Base-by-base conservation (phyloP, 306 rosid genomes). In the Dalbergia cultrata region DNA sequence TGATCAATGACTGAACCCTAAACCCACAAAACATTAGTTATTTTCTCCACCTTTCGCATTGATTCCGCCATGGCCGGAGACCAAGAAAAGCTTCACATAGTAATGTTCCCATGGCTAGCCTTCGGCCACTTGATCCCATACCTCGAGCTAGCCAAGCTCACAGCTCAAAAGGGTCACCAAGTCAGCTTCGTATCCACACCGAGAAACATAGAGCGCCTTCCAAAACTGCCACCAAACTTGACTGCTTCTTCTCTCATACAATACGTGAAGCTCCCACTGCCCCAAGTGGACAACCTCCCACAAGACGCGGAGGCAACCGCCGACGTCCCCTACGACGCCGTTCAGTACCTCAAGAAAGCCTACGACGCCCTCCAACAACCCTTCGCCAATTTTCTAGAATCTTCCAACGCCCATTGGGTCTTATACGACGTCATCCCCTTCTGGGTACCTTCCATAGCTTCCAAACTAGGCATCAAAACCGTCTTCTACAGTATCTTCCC, bases 131-230 rank as follows among this genome's bases (percentile, higher is more conserved):
- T 90, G 66, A 74, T 87, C 26, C 92, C 92, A 1, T 63, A 45
- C 59, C 87, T 90, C 0, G 83, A 90, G 43, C 84, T 90, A 0
- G 83, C 88, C 31, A 90, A 76, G 33, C 86, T 79, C 35, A 85
- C 88, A 0, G 92, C 92, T 22, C 81, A 60, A 60, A 89, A 82
- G 82, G 95, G 93, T 53, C 92, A 89, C 68, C 35, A 16, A 0
- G 57, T 89, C 7, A 87, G 88, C 39, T 91, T 87, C 67, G 50
- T 87, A 5, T 91, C 95, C 41, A 87, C 95, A 6, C 89, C 91
- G 3, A 63, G 70, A 74, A 91, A 91, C 89, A 89, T 87, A 21
- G 74, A 87, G 4, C 92, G 92, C 65, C 91, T 88, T 22, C 92
- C 92, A 0, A 79, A 84, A 34, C 58, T 80, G 47, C 80, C 87